A percentile compares a stretch with the other conserved stretches of the same genome.
Conservation (phyloP, 2,329 filamentous ascomycete genomes). For the Venturia aucupariae region DNA sequence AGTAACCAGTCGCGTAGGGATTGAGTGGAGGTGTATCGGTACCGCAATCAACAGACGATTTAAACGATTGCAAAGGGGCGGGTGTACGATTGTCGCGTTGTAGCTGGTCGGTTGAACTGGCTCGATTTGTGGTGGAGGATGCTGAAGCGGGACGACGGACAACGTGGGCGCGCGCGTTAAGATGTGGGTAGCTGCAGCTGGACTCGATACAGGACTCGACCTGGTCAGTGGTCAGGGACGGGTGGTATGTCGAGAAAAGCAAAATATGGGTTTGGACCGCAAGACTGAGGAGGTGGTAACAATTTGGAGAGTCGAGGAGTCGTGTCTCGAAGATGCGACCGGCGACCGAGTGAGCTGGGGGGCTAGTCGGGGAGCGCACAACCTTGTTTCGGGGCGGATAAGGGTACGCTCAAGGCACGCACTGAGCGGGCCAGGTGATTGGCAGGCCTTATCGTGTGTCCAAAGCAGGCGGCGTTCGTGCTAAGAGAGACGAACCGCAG, state of each 20-base stretch:
- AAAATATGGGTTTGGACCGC: neutral
- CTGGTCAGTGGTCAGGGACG: neutral
- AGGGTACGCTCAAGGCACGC: neutral
- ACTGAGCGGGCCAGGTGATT: neutral
- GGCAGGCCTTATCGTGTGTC: slow-evolving; percentile 4
- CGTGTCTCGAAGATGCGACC: slow-evolving; percentile 3
- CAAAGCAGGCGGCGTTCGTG: neutral
- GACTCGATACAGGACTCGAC: neutral
- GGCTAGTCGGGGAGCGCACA: slow-evolving; percentile 1
- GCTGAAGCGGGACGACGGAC: neutral
- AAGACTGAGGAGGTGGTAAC: slow-evolving; percentile 10
- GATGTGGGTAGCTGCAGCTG: neutral
- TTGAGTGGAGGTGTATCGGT: neutral
- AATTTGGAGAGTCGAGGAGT: slow-evolving; percentile 8
- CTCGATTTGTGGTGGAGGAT: neutral
- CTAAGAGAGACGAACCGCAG: neutral
- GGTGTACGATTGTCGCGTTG: neutral
- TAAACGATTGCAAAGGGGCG: neutral
- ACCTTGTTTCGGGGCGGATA: slow-evolving; percentile 6
- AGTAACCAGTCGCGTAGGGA: neutral
- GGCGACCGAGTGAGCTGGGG: slow-evolving; percentile 6
- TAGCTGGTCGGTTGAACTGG: neutral
- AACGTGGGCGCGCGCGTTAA: neutral
- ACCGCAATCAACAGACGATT: neutral
- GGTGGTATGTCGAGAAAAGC: neutral